These are phyloP conservation scores for Elongisporangium prolatum DNA, from an alignment of 352 stramenopile genomes.

Conservation along the genomic window DNA sequence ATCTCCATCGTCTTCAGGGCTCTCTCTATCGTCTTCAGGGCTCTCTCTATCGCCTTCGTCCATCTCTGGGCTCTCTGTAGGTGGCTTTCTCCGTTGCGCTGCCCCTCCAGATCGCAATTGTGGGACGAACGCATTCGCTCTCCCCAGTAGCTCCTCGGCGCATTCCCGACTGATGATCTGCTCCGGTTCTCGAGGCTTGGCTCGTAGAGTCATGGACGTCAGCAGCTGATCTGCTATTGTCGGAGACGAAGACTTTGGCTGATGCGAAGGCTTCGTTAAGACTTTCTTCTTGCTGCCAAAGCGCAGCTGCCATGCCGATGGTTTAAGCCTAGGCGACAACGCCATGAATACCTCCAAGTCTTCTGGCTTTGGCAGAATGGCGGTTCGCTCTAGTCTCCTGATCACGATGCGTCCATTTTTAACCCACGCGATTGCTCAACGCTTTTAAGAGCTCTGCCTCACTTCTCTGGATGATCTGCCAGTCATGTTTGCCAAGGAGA, in stretches of 20 bases:
- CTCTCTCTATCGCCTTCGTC: background rate
- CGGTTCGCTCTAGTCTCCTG: background rate
- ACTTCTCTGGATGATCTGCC: background rate
- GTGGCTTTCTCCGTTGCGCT: background rate
- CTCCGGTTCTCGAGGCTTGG: constrained; percentile 15
- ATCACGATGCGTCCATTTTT: background rate
- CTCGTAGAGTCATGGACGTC: constrained; percentile 18
- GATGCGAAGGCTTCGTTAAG: background rate
- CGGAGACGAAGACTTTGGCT: constrained; percentile 4
- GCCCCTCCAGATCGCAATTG: constrained; percentile 9
- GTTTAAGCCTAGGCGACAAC: constrained; percentile 20
- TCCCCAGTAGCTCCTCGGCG: constrained; percentile 46
- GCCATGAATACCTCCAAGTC: constrained; percentile 6
- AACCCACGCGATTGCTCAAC: constrained; percentile 5
- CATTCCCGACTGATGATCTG: constrained; percentile 38
- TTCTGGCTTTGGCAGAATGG: background rate
- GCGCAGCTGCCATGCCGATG: constrained; percentile 54
- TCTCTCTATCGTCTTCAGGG: background rate
- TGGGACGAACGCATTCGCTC: constrained; percentile 43
- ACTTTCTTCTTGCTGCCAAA: constrained; percentile 36
- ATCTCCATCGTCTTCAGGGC: constrained; percentile 3
- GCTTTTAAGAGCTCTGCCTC: background rate
- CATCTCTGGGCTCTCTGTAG: background rate
- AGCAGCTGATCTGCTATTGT: constrained; percentile 41
- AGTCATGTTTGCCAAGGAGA: constrained; percentile 58